Evolutionary conservation across 2,329 filamentous ascomycete species (phyloP).

Genomic region (Ceratocystiopsis sp.): DNA sequence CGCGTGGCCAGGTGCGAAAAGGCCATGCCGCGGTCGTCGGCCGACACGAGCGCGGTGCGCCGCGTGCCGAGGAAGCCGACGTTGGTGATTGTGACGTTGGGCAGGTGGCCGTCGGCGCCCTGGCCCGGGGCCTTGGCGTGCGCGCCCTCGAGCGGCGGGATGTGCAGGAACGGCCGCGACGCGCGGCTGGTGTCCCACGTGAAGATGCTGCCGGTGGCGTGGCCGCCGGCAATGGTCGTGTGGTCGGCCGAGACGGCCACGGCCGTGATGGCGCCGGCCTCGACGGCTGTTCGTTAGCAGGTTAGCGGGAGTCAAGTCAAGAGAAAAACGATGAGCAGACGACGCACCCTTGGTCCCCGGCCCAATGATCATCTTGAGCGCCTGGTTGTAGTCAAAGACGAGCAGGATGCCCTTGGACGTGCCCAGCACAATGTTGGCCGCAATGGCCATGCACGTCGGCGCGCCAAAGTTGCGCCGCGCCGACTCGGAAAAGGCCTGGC

Average conservation of each 20-base stretch:
- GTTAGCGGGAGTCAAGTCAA: too few species aligned
- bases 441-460: conserved; percentile 77
- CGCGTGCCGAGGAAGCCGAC: conserved; percentile 89
- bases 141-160: conserved; percentile 55
- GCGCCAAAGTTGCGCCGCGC: conserved; percentile 85
- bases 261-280: conserved; percentile 74
- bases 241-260: conserved; percentile 89
- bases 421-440: conserved; percentile 74
- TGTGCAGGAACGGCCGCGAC: conserved; percentile 76
- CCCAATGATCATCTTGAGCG: conserved; percentile 82
- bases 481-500: conserved; percentile 79
- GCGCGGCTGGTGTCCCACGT: conserved; percentile 83
- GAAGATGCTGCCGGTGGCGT: conserved; percentile 81
- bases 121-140: conserved; percentile 39
- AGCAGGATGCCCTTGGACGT: conserved; percentile 90
- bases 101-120: conserved; percentile 66
- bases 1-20: conserved; percentile 92
- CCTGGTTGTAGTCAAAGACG: conserved; percentile 95
- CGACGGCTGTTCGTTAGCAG: conserved; percentile 46
- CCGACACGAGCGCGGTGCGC: conserved; percentile 87
- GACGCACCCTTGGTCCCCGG: conserved; percentile 69
- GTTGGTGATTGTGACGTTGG: conserved; percentile 64
- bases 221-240: conserved; percentile 76
- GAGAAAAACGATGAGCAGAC: too few species aligned
- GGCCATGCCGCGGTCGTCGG: conserved; percentile 90